Evolutionary conservation across 495 filamentous ascomycete species (phyloP).

Genomic region (Bathelium albidoporum): DNA sequence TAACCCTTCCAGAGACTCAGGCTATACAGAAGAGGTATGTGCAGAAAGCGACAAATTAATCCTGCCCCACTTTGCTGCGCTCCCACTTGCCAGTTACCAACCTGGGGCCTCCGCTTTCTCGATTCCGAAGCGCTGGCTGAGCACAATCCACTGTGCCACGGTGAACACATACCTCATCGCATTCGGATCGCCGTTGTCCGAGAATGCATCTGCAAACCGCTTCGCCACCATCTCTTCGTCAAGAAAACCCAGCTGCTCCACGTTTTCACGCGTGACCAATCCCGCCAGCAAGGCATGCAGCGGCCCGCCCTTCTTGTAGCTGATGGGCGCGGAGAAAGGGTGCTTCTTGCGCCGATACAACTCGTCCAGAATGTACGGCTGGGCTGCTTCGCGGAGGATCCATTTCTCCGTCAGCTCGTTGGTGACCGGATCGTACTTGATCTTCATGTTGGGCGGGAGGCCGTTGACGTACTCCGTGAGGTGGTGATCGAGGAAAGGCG

Average conservation of each 20-base stretch:
- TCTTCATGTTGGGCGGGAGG: constrained; percentile 38
- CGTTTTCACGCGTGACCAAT: constrained; percentile 31
- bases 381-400: neutral
- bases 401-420: constrained; percentile 1
- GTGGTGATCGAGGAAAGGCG: constrained; percentile 41
- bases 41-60: too few species aligned
- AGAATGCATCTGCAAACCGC: constrained; percentile 29
- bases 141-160: constrained; percentile 21
- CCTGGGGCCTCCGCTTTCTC: constrained; percentile 9
- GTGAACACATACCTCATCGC: constrained; percentile 18
- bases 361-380: neutral
- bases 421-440: constrained; percentile 18
- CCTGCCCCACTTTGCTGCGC: too few species aligned
- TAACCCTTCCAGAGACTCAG: too few species aligned
- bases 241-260: constrained; percentile 38
- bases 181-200: constrained; percentile 12
- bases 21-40: too few species aligned
- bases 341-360: neutral
- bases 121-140: constrained; percentile 19
- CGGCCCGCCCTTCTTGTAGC: constrained; percentile 21
- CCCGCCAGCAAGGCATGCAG: constrained; percentile 27
- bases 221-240: constrained; percentile 21
- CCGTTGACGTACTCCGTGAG: constrained; percentile 37
- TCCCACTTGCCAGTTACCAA: neutral
- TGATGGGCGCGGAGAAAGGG: constrained; percentile 7